These are phyloP conservation scores for Salix koriyanagi DNA, from an alignment of 345 rosid species.

Conservation along the genomic window DNA sequence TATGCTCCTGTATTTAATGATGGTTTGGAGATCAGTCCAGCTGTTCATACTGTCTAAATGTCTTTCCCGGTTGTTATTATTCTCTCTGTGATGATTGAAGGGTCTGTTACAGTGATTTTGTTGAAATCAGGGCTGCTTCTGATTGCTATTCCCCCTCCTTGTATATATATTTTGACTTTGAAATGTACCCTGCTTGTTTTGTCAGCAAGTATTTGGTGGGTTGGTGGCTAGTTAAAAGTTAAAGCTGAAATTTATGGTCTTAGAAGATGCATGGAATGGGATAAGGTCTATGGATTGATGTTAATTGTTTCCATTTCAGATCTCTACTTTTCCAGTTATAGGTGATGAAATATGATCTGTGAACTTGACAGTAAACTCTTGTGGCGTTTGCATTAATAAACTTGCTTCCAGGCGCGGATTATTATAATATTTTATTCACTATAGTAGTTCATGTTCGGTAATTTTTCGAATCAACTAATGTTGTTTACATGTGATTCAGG, in stretches of 20 bases:
- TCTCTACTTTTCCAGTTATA: not conserved
- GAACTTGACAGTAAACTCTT: not conserved
- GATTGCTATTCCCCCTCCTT: too few species aligned
- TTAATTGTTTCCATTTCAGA: conserved; percentile 1
- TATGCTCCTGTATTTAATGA: not conserved
- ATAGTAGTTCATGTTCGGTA: not conserved
- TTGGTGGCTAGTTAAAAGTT: conserved; percentile 13
- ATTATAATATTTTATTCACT: not conserved
- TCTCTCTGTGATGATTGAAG: not conserved
- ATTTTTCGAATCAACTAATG: not conserved
- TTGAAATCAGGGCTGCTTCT: not conserved
- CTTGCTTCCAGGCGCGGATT: not conserved
- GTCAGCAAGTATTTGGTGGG: conserved; percentile 3
- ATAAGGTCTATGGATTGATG: not conserved
- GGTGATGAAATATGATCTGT: not conserved
- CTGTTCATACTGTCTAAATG: not conserved
- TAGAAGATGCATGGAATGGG: not conserved
- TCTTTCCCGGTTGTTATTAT: not conserved
- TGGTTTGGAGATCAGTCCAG: not conserved
- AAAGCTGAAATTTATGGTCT: conserved; percentile 19
- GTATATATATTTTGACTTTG: not conserved
- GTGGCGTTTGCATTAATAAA: not conserved
- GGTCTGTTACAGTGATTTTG: not conserved
- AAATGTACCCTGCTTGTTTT: not conserved
- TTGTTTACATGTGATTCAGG: conserved; percentile 5